Percentiles rank a stretch among this genome's conserved stretches.
These are phyloP conservation scores for Rhodamnia rubescens DNA, from an alignment of 345 rosid genomes.

Conservation along the genomic window DNA sequence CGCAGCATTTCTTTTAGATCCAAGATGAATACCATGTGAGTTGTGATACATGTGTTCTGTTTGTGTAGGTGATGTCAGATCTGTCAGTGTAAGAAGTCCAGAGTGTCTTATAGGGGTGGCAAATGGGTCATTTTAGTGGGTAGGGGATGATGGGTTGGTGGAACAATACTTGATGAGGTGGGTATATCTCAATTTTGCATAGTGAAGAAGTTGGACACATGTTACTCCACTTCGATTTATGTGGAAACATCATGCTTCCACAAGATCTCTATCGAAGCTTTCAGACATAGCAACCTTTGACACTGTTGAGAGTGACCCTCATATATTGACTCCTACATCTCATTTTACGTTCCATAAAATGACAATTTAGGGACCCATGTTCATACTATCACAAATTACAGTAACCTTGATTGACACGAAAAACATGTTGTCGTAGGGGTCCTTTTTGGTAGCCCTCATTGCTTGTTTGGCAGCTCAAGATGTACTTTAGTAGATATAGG, in stretches of 20 bases:
- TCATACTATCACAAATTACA: neutral
- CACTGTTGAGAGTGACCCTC: neutral
- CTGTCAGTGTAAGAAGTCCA: neutral
- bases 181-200: neutral
- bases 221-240: neutral
- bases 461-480: neutral
- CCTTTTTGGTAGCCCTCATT: neutral
- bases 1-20: neutral
- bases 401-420: neutral
- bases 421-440: neutral
- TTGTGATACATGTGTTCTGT: neutral
- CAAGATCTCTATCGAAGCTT: neutral
- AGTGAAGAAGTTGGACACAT: neutral
- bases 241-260: neutral
- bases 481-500: neutral
- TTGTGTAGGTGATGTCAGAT: neutral
- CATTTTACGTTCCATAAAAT: neutral
- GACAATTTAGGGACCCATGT: neutral
- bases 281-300: neutral
- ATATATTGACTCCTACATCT: neutral
- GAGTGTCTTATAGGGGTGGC: neutral
- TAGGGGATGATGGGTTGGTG: neutral
- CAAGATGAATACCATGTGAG: neutral
- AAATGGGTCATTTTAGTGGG: neutral
- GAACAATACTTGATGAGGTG: neutral